These are phyloP conservation scores for Pseudogymnoascus sp. DNA, from an alignment of 2,329 filamentous ascomycete species.

Conservation along the genomic window DNA sequence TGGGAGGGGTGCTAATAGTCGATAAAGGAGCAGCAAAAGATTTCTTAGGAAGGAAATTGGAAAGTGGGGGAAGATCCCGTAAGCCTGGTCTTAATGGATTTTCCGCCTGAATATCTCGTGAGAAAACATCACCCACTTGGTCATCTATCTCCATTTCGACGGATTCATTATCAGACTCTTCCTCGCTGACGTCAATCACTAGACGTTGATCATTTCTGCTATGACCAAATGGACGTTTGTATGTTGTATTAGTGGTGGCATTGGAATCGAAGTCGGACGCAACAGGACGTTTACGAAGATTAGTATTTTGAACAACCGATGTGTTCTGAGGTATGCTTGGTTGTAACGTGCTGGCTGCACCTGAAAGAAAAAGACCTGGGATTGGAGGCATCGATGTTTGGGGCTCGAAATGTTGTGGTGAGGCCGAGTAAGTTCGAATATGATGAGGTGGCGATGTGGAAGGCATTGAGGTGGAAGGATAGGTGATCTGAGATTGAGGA, in stretches of 20 bases:
- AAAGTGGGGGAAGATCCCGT: conserved; percentile 39
- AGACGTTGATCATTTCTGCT: conserved; percentile 51
- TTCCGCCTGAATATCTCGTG: conserved; percentile 27
- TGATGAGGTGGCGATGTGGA: not conserved
- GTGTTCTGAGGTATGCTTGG: not conserved
- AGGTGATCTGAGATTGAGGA: not conserved
- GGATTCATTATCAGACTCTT: conserved; percentile 48
- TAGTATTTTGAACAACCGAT: conserved; percentile 7
- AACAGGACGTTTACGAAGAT: conserved; percentile 47
- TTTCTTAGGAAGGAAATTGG: conserved; percentile 30
- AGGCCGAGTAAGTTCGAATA: conserved; percentile 8
- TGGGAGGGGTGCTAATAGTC: conserved; percentile 21
- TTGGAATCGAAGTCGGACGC: conserved; percentile 63
- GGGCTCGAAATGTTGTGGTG: conserved; percentile 12
- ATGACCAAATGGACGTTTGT: conserved; percentile 53
- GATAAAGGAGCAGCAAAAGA: conserved; percentile 22
- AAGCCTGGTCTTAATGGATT: conserved; percentile 25
- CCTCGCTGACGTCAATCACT: conserved; percentile 79
- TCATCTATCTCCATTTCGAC: conserved; percentile 56
- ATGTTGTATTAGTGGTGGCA: conserved; percentile 27
- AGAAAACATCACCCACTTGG: conserved; percentile 38
- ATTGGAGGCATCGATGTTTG: conserved; percentile 22
- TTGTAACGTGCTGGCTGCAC: not conserved
- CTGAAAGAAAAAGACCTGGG: conserved; percentile 32
- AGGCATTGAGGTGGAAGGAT: not conserved